Base-by-base conservation (phyloP, 2,329 filamentous ascomycete species). In the Diaporthe vaccinii region DNA sequence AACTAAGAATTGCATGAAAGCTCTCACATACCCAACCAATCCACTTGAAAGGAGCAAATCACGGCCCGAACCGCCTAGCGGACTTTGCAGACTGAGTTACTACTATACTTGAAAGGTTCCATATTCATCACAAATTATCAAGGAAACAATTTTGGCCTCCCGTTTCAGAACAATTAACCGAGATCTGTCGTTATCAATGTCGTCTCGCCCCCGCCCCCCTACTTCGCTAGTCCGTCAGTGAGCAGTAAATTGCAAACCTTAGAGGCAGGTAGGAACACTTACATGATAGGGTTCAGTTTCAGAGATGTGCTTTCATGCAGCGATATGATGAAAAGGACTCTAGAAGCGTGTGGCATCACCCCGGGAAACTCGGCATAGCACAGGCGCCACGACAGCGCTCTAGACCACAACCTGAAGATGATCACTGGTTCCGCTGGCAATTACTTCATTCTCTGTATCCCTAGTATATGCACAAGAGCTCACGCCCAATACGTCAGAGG, bases 401-500 rank as follows among this genome's bases (percentile, higher is more conserved):
- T 25, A 4, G 9, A n/a, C n/a, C 22, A n/a, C n/a, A 25, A 1
- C 49, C n/a, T n/a, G 4, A 9, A 51, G n/a, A 12, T 14, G 8
- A 25, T 14, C 2, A 25, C 49, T 49, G 20, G 22, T 49, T n/a
- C 46, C 46, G 46, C 46, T 49, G 8, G 9, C 8, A 51, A 31
- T 12, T n/a, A 7, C 3, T 31, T 49, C 28, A 36, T 61, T n/a
- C 14, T 51, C 4, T 34, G 17, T 10, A n/a, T 25, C 2, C 5
- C 2, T 4, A 15, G 17, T 36, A 55, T 9, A 22, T 41, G 4
- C 15, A 28, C 8, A 36, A 10, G 31, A 25, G 20, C 4, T 79
- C 76, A 77, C 44, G 83, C 75, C 78, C 86, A 88, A 72, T 87
- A 87, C 58, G 82, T 80, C 69, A 89, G 78, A 12, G 85, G 84